These are phyloP conservation scores for Coprinopsis marcescibilis DNA, from an alignment of 768 basidiomycete genomes.

Conservation along the genomic window DNA sequence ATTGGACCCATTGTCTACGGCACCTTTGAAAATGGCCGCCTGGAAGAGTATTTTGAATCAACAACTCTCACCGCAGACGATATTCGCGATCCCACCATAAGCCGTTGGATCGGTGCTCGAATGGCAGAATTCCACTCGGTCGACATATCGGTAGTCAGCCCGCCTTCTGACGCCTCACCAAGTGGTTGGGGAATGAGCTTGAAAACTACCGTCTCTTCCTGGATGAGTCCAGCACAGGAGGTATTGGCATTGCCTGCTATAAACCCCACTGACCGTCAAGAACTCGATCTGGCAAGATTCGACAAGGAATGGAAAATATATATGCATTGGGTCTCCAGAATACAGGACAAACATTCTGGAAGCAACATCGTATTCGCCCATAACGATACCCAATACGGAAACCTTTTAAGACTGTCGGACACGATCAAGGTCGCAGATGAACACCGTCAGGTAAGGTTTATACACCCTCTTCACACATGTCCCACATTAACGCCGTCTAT, in stretches of 20 bases:
- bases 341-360: slow-evolving; percentile 51
- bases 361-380: slow-evolving; percentile 78
- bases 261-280: slow-evolving; percentile 36
- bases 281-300: slow-evolving; percentile 64
- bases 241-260: slow-evolving; percentile 64
- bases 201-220: slow-evolving; percentile 61
- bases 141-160: slow-evolving; percentile 65
- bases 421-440: slow-evolving; percentile 52
- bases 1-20: slow-evolving; percentile 92
- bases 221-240: slow-evolving; percentile 66
- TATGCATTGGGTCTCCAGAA: slow-evolving; percentile 58
- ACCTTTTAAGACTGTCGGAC: slow-evolving; percentile 68
- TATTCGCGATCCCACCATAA: slow-evolving; percentile 68
- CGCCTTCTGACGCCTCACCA: slow-evolving; percentile 29
- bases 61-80: slow-evolving; percentile 72
- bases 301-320: slow-evolving; percentile 62
- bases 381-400: slow-evolving; percentile 96
- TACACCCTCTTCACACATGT: not conserved
- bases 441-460: slow-evolving; percentile 63
- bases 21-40: slow-evolving; percentile 90
- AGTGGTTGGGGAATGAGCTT: slow-evolving; percentile 54
- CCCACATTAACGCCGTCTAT: slow-evolving; percentile 8
- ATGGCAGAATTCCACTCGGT: slow-evolving; percentile 97
- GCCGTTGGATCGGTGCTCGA: slow-evolving; percentile 83
- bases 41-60: slow-evolving; percentile 95